Evolutionary conservation across 352 stramenopile species (phyloP).

Genomic region (Phytophthora macrochlamydospora): DNA sequence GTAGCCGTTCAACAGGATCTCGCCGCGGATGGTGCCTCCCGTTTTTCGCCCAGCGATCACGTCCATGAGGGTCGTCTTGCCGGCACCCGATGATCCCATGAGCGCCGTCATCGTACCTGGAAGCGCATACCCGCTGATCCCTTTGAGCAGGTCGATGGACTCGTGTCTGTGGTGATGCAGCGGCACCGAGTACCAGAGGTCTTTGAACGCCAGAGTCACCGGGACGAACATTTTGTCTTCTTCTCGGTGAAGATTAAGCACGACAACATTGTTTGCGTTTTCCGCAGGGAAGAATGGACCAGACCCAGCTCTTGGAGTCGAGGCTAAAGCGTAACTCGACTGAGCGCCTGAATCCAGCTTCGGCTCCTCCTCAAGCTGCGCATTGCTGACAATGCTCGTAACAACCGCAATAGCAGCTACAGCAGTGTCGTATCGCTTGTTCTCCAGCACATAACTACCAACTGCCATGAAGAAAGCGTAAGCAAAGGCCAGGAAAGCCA

Average conservation of each 20-base stretch:
- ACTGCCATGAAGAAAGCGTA: slow-evolving; percentile 31
- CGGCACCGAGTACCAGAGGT: slow-evolving; percentile 38
- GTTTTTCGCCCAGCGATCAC: slow-evolving; percentile 88
- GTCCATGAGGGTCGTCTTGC: slow-evolving; percentile 67
- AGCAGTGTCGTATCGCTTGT: slow-evolving; percentile 30
- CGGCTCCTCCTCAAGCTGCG: slow-evolving; percentile 13
- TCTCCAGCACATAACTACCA: slow-evolving; percentile 28
- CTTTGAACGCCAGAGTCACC: slow-evolving; percentile 38
- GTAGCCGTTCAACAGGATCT: slow-evolving; percentile 55
- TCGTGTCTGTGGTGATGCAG: slow-evolving; percentile 14
- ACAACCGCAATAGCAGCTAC: slow-evolving; percentile 15
- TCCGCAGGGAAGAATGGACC: background rate
- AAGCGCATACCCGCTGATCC: slow-evolving; percentile 52
- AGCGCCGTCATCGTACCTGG: slow-evolving; percentile 54
- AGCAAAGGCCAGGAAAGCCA: slow-evolving; percentile 23
- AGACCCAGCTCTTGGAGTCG: slow-evolving; percentile 11
- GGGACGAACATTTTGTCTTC: slow-evolving; percentile 22
- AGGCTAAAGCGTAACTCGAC: slow-evolving; percentile 17
- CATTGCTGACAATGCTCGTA: slow-evolving; percentile 5
- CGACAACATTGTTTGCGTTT: slow-evolving; percentile 6
- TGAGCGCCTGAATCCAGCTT: slow-evolving; percentile 1
- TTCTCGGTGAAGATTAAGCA: slow-evolving; percentile 16
- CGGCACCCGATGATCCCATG: slow-evolving; percentile 63
- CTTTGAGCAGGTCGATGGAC: slow-evolving; percentile 72
- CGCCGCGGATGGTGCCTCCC: slow-evolving; percentile 57